phyloP scores from a whole-genome alignment of 139 green algal species.

The Edaphochlamys debaryana region DNA sequence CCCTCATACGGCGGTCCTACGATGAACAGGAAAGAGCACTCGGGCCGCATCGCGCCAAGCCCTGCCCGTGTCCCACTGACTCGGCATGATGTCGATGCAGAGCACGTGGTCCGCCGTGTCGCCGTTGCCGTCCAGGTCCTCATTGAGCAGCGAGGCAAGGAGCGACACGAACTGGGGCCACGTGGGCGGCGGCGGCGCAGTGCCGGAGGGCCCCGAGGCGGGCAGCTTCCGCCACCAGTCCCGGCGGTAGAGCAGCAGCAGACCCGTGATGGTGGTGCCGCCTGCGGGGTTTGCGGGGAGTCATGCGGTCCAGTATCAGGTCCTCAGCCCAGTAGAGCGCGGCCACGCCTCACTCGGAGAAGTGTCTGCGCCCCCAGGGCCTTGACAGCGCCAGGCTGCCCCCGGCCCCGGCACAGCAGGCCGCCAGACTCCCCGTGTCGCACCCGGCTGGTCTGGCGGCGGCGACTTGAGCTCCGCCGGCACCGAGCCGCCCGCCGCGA shows the following conservation, averaged over 20 bases:
- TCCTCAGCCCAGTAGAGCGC: too few species aligned
- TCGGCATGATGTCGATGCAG: slow-evolving; percentile 17
- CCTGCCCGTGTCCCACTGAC: too few species aligned
- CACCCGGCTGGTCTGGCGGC: too few species aligned
- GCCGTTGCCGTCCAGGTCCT: neutral
- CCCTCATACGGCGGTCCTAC: too few species aligned
- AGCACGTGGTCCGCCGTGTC: neutral
- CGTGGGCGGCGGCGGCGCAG: neutral
- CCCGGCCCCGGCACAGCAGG: too few species aligned
- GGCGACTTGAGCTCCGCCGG: too few species aligned
- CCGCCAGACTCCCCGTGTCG: too few species aligned
- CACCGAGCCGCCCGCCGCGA: neutral
- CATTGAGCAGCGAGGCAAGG: neutral
- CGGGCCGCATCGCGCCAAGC: too few species aligned
- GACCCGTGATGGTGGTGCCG: neutral
- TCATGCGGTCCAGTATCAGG: neutral
- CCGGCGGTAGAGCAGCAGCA: slow-evolving; percentile 24
- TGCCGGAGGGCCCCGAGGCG: neutral
- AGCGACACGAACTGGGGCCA: neutral
- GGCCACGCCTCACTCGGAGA: too few species aligned
- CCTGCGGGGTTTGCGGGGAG: neutral
- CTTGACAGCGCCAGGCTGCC: too few species aligned
- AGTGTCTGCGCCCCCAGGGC: too few species aligned
- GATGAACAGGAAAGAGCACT: too few species aligned
- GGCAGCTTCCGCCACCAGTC: slow-evolving; percentile 1